These are phyloP conservation scores for Trifolium subterraneum DNA, from an alignment of 306 rosid species.

Conservation along the genomic window DNA sequence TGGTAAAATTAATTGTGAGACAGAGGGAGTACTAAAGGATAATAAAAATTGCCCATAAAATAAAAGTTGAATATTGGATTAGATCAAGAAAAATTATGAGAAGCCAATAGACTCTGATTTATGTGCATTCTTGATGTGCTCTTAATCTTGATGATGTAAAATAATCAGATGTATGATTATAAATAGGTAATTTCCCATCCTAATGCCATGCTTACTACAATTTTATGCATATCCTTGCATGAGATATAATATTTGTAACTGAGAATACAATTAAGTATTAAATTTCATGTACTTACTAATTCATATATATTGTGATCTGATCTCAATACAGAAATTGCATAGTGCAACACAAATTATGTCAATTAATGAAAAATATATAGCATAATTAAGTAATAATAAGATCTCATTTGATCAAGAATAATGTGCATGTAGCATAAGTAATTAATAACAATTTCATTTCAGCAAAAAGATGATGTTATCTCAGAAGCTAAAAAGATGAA, in stretches of 20 bases:
- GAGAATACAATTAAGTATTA: background rate
- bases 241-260: background rate
- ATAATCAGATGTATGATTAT: too few relatives aligned
- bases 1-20: background rate
- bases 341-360: too few relatives aligned
- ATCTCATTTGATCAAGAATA: background rate
- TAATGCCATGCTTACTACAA: background rate
- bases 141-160: background rate
- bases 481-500: conserved; percentile 8
- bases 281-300: too few relatives aligned
- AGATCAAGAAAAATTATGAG: background rate
- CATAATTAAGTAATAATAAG: too few relatives aligned
- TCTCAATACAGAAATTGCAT: background rate
- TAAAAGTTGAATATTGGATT: background rate
- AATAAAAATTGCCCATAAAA: background rate
- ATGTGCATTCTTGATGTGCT: background rate
- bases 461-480: background rate
- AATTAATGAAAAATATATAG: too few relatives aligned
- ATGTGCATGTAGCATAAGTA: background rate
- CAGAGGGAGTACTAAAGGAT: too few relatives aligned
- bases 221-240: background rate
- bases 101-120: background rate
- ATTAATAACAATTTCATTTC: background rate
- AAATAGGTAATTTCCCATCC: too few relatives aligned
- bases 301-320: background rate